Evolutionary conservation across 345 rosid species (phyloP), one percentile per base, ranked within the genome.

Genomic region (Reutealis trisperma): DNA sequence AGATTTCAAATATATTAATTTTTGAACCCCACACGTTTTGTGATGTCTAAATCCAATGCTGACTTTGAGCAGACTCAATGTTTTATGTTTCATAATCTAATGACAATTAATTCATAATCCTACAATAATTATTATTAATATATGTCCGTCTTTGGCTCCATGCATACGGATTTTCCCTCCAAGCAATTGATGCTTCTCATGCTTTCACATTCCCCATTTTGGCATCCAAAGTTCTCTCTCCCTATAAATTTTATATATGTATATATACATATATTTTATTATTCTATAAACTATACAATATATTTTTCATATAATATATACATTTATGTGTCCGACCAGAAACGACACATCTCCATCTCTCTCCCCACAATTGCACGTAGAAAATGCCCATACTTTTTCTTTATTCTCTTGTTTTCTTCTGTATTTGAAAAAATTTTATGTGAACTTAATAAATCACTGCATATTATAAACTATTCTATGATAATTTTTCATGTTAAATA

Each of bases 281-380:
- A 5, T n/a, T n/a, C n/a, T 37, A 37, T 37, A 37, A 37, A 37
- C 41, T 37, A 5, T 37, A 37, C 5, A 37, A 37, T 37, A 37
- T 37, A 37, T 37, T 37, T 37, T 37, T 37, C 0, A 5, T 4
- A 37, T 37, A 37, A 37, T 13, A 14, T 37, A 5, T 52, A 16
- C 14, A 16, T 52, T 10, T 32, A 55, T 54, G 57, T 34, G 83
- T 41, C 74, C 80, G 78, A 79, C 85, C 83, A 70, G 62, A 74
- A 47, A 74, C 63, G 78, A 70, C 77, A 78, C 42, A 45, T 42
- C 51, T 49, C 65, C 71, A 77, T 27, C 45, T 47, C 70, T 45
- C 19, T 22, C 30, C 24, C 63, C 62, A 2, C 14, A 61, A 37
- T n/a, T 34, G 34, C 37, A 34, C 78, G 52, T 15, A 22, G 37